Percentiles rank a stretch among this genome's conserved stretches.
These are phyloP conservation scores for Tetrastigma voinierianum DNA, from an alignment of 164 flowering plant species.

Conservation along the genomic window DNA sequence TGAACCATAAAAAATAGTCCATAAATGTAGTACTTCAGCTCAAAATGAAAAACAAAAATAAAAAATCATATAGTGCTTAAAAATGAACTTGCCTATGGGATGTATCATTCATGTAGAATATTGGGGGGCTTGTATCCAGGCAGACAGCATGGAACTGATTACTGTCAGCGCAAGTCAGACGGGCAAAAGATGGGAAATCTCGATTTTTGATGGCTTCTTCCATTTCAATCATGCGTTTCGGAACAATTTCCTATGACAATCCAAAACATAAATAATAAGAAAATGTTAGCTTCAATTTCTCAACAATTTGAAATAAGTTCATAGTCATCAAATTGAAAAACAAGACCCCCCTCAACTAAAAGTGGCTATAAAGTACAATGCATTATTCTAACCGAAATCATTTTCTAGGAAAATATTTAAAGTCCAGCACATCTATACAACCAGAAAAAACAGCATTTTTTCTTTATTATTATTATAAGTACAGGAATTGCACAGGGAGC, in stretches of 20 bases:
- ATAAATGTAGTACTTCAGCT: neutral
- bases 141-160: constrained; percentile 99
- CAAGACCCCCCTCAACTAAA: too few species aligned
- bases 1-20: constrained; percentile 37
- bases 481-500: neutral
- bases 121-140: constrained; percentile 92
- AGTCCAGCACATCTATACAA: too few species aligned
- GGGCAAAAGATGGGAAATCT: constrained; percentile 83
- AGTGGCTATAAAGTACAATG: too few species aligned
- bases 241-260: constrained; percentile 76
- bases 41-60: neutral
- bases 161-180: constrained; percentile 83
- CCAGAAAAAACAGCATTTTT: too few species aligned
- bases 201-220: constrained; percentile 81
- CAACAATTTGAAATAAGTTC: neutral
- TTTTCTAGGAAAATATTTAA: too few species aligned
- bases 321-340: too few species aligned
- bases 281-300: neutral
- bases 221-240: constrained; percentile 82
- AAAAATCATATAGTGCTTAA: neutral
- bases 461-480: too few species aligned
- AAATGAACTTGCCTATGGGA: constrained; percentile 98
- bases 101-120: constrained; percentile 97
- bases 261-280: constrained; percentile 1
- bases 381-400: too few species aligned